Evolutionary conservation across 2,329 filamentous ascomycete genomes (phyloP).

Genomic region (Cladophialophora carrionii): DNA sequence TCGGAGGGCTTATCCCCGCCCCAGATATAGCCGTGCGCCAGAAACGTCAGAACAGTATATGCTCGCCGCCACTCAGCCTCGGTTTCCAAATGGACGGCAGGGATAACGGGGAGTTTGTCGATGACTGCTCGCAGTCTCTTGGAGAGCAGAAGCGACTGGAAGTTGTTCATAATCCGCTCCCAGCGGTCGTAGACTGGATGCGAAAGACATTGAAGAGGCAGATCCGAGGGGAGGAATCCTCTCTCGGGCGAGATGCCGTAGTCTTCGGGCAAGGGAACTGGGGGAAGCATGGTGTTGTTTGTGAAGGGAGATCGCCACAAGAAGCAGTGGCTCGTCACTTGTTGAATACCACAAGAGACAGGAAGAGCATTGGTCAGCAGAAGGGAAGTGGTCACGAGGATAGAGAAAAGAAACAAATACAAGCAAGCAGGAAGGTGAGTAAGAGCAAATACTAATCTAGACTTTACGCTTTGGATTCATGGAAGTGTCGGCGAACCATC

Average conservation of each 20-base stretch:
- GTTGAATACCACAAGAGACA: conserved; percentile 14
- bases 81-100: conserved; percentile 76
- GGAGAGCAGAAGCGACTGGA: conserved; percentile 84
- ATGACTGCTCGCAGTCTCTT: conserved; percentile 79
- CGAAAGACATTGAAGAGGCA: conserved; percentile 77
- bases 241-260: conserved; percentile 69
- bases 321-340: conserved; percentile 9
- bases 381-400: conserved; percentile 21
- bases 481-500: conserved; percentile 17
- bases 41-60: conserved; percentile 76
- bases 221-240: conserved; percentile 83
- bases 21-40: conserved; percentile 89
- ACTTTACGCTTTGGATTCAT: conserved; percentile 7
- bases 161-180: conserved; percentile 82
- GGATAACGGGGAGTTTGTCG: conserved; percentile 79
- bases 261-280: conserved; percentile 63
- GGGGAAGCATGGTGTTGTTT: conserved; percentile 50
- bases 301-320: conserved; percentile 1
- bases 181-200: conserved; percentile 94
- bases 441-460: conserved; percentile 27
- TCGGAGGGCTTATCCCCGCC: conserved; percentile 74
- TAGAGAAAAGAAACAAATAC: conserved; percentile 5
- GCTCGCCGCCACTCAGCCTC: conserved; percentile 90
- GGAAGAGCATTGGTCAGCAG: conserved; percentile 23
- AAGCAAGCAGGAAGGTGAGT: conserved; percentile 12